phyloP scores from a whole-genome alignment of 305 asterid species.

The Stenogyne calaminthoides region DNA sequence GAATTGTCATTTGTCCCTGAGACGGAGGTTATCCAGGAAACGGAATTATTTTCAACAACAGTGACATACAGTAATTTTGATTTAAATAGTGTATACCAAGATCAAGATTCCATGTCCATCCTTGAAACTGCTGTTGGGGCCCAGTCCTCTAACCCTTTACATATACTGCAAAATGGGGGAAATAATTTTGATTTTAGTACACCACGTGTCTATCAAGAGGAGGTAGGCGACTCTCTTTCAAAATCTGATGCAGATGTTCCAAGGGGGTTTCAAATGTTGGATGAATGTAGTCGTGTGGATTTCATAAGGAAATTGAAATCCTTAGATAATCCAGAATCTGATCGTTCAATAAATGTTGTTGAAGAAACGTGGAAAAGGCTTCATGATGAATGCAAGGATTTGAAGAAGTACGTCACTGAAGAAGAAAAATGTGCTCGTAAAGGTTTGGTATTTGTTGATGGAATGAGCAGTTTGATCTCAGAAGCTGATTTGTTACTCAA shows the following conservation, averaged over 20 bases:
- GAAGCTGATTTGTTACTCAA: conserved; percentile 71
- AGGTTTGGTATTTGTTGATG: conserved; percentile 48
- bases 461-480: conserved; percentile 67
- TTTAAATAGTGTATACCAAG: conserved; percentile 36
- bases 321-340: conserved; percentile 35
- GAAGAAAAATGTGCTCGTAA: conserved; percentile 66
- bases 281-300: conserved; percentile 84
- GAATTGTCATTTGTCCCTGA: conserved; percentile 75
- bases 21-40: conserved; percentile 53
- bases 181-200: conserved; percentile 39
- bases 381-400: conserved; percentile 43
- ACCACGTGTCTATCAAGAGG: conserved; percentile 48
- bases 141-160: conserved; percentile 25
- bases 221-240: conserved; percentile 62
- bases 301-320: conserved; percentile 41
- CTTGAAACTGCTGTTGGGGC: conserved; percentile 34
- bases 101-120: conserved; percentile 40
- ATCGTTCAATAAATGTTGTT: conserved; percentile 42
- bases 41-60: conserved; percentile 52
- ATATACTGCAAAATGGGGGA: conserved; percentile 32
- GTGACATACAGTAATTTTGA: conserved; percentile 58
- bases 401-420: conserved; percentile 51
- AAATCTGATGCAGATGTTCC: conserved; percentile 49
- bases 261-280: conserved; percentile 55
- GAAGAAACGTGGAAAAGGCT: conserved; percentile 76